These are phyloP conservation scores for Globisporangium perplexum DNA, from an alignment of 352 stramenopile species.

Conservation along the genomic window DNA sequence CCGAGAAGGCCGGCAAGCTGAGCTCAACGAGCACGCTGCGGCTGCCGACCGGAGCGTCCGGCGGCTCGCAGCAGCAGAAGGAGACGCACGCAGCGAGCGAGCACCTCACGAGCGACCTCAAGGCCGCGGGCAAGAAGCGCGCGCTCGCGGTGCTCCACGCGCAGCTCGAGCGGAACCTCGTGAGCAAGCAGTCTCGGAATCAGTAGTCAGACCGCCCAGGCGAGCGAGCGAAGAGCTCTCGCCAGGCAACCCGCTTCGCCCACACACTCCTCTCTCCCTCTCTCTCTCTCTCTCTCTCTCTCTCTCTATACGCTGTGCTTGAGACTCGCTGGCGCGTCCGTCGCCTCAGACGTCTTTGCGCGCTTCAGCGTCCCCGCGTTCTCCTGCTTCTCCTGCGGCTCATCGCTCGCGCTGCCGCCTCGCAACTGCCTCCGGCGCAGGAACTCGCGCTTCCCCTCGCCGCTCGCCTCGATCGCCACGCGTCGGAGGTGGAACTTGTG, in stretches of 20 bases:
- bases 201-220: slow-evolving; percentile 22
- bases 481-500: slow-evolving; percentile 81
- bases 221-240: too few species aligned
- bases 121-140: slow-evolving; percentile 44
- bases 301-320: neutral
- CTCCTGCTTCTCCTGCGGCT: neutral
- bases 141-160: slow-evolving; percentile 44
- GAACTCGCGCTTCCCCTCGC: slow-evolving; percentile 1
- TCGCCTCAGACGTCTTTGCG: neutral
- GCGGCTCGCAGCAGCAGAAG: slow-evolving; percentile 4
- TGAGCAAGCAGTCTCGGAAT: slow-evolving; percentile 32
- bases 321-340: neutral
- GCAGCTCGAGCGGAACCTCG: slow-evolving; percentile 57
- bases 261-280: neutral
- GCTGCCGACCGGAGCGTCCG: neutral
- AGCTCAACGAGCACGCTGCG: slow-evolving; percentile 38
- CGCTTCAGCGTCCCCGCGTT: neutral
- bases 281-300: too few species aligned
- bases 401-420: neutral
- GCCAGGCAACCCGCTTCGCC: too few species aligned
- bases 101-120: slow-evolving; percentile 26
- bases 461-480: slow-evolving; percentile 42
- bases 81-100: slow-evolving; percentile 6
- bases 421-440: neutral
- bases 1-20: slow-evolving; percentile 66